Percentiles rank a stretch among this genome's conserved stretches.
phyloP scores from a whole-genome alignment of 148 eudicot genomes.

The Silene conica region DNA sequence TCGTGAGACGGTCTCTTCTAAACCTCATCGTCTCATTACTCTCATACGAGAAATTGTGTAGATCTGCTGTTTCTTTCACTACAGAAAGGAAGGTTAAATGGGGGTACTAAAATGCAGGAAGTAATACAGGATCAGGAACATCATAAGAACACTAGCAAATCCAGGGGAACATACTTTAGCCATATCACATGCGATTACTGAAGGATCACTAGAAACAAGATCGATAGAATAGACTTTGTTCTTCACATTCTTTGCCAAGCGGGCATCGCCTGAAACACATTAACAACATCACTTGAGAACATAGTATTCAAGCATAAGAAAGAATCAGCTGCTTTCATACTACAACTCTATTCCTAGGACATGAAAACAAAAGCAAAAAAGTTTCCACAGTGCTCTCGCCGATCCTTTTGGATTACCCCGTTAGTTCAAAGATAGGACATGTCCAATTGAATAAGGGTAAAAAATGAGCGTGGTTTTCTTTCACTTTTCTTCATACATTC shows the following conservation, averaged over 20 bases:
- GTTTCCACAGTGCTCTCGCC: not conserved
- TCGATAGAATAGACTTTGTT: conserved; percentile 90
- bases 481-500: not conserved
- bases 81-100: not conserved
- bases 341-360: not conserved
- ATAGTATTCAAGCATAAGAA: not conserved
- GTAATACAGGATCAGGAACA: not conserved
- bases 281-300: not conserved
- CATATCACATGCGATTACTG: conserved; percentile 98
- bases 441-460: not conserved
- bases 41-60: too few species aligned
- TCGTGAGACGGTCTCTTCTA: not conserved
- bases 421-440: not conserved
- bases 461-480: not conserved
- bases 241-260: conserved; percentile 70
- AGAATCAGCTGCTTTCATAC: not conserved
- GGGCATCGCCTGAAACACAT: conserved; percentile 69
- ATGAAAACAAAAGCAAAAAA: not conserved
- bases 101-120: not conserved
- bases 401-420: not conserved
- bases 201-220: conserved; percentile 79
- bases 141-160: not conserved
- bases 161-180: conserved; percentile 51
- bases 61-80: not conserved
- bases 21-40: too few species aligned